Evolutionary conservation across 2,329 filamentous ascomycete genomes (phyloP).

Genomic region (Graphilbum ipis-grandicollis): DNA sequence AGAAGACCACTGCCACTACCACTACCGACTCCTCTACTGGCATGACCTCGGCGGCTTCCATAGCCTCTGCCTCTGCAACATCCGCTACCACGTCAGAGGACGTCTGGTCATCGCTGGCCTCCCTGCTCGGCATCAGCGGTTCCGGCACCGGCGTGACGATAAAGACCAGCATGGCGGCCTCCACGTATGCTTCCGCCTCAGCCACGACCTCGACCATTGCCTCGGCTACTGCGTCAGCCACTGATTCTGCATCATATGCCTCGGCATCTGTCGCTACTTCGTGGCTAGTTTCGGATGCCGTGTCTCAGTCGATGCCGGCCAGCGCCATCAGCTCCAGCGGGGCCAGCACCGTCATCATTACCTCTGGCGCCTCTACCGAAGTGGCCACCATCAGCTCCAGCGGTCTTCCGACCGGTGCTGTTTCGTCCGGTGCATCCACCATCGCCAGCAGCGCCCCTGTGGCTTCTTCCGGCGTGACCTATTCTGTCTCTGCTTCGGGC

Average conservation of each 20-base stretch:
- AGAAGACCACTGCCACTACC: not conserved
- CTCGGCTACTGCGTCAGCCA: too few relatives aligned
- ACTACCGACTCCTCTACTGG: not conserved
- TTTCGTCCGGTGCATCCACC: too few relatives aligned
- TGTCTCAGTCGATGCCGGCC: too few relatives aligned
- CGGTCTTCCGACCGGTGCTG: not conserved
- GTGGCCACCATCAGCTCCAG: not conserved
- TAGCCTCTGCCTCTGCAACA: not conserved
- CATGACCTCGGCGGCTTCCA: not conserved
- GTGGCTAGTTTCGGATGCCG: too few relatives aligned
- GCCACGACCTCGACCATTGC: too few relatives aligned
- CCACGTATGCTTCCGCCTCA: too few relatives aligned
- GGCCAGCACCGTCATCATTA: not conserved
- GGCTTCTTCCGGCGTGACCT: not conserved
- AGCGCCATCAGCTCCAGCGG: too few relatives aligned
- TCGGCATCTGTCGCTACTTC: too few relatives aligned
- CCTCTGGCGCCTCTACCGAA: not conserved
- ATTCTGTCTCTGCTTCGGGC: not conserved
- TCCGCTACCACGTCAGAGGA: not conserved
- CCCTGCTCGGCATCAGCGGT: not conserved
- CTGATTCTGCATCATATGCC: not conserved
- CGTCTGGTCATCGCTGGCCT: not conserved
- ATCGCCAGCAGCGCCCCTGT: not conserved
- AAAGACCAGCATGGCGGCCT: too few relatives aligned
- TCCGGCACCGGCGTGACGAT: too few relatives aligned